phyloP scores from a whole-genome alignment of 495 filamentous ascomycete genomes.

The Aspergillus saccharolyticus region DNA sequence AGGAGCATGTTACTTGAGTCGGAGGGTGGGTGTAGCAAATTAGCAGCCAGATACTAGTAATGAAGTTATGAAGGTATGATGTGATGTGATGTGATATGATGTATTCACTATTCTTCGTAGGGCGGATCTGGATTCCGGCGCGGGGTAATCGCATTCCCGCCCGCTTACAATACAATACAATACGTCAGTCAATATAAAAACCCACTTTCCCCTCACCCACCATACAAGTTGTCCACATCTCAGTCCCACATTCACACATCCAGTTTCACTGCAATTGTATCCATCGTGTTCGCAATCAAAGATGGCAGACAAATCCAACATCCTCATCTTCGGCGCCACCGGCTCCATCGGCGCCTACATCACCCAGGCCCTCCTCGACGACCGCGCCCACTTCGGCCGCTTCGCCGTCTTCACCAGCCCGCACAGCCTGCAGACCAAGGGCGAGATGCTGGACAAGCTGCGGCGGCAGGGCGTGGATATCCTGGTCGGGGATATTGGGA shows the following conservation, averaged over 20 bases:
- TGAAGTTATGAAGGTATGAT: neutral
- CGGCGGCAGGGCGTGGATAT: slow-evolving; percentile 48
- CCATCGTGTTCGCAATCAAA: neutral
- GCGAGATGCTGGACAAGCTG: slow-evolving; percentile 32
- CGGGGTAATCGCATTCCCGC: neutral
- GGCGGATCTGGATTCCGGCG: neutral
- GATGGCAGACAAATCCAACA: slow-evolving; percentile 26
- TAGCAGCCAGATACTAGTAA: neutral
- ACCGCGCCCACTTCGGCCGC: slow-evolving; percentile 47
- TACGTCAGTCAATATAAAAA: neutral
- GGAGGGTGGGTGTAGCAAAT: too few relatives aligned
- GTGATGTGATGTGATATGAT: neutral
- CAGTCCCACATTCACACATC: too few relatives aligned
- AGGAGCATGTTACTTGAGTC: slow-evolving; percentile 41
- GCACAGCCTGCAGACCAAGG: slow-evolving; percentile 42
- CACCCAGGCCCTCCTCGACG: slow-evolving; percentile 49
- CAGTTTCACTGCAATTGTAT: too few relatives aligned
- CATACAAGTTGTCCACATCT: too few relatives aligned
- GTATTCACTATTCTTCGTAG: neutral
- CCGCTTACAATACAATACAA: too few relatives aligned
- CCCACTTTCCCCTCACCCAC: neutral
- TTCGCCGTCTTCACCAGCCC: slow-evolving; percentile 62
- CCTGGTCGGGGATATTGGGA: slow-evolving; percentile 55
- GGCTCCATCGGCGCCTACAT: slow-evolving; percentile 65
- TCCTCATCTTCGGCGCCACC: slow-evolving; percentile 68